Percentiles rank a stretch among this genome's conserved stretches.
These are phyloP conservation scores for Amphibolis antarctica DNA, from an alignment of 106 monocot genomes.

Conservation along the genomic window DNA sequence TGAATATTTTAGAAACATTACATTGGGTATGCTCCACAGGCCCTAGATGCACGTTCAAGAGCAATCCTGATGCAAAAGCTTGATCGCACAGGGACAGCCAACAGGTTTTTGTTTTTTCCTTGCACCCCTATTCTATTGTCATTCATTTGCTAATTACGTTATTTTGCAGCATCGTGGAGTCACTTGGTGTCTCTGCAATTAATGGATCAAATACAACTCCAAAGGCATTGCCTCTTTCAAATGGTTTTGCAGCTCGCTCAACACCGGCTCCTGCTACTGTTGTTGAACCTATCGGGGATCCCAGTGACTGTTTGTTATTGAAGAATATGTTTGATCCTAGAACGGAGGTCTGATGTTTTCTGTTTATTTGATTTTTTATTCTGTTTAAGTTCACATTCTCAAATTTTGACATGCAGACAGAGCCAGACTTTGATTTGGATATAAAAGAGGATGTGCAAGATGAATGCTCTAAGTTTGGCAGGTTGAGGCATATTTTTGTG, in stretches of 20 bases:
- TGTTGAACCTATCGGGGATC: slow-evolving; percentile 10
- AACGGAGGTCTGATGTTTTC: slow-evolving; percentile 12
- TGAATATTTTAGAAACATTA: neutral
- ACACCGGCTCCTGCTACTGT: no score
- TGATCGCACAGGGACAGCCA: slow-evolving; percentile 14
- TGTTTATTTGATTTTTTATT: neutral
- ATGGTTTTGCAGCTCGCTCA: no score
- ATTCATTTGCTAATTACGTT: neutral
- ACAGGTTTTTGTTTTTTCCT: slow-evolving; percentile 1
- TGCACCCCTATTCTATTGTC: neutral
- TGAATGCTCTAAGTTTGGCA: slow-evolving; percentile 27
- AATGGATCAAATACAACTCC: slow-evolving; percentile 7
- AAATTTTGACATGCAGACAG: slow-evolving; percentile 17
- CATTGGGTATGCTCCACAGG: neutral
- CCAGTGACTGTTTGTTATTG: slow-evolving; percentile 21
- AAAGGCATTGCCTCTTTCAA: neutral
- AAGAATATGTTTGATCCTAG: slow-evolving; percentile 30
- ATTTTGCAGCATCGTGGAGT: slow-evolving; percentile 12
- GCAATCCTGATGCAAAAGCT: slow-evolving; percentile 22
- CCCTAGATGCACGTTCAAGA: slow-evolving; percentile 17
- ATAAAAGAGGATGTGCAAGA: slow-evolving; percentile 26
- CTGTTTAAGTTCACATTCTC: neutral
- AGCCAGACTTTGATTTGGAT: slow-evolving; percentile 30
- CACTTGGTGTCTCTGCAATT: slow-evolving; percentile 8
- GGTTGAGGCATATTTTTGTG: slow-evolving; percentile 18